Conservation (phyloP, 495 filamentous ascomycete genomes). For the Neurospora sp. region DNA sequence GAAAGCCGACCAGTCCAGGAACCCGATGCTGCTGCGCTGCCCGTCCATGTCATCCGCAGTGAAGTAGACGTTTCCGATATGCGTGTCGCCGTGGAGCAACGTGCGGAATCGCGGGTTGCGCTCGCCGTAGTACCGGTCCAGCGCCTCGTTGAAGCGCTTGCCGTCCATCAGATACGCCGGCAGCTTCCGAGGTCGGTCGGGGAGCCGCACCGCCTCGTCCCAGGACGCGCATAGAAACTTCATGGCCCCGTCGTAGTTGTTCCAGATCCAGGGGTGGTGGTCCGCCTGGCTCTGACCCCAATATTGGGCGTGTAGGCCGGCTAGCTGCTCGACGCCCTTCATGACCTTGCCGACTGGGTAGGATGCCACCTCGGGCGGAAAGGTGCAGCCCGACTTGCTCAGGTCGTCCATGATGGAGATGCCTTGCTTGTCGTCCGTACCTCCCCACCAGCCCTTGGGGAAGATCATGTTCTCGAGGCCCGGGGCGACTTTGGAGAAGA, state of each 20-base stretch:
- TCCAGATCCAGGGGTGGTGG: conserved; percentile 16
- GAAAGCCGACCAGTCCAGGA: conserved; percentile 19
- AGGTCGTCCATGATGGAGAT: conserved; percentile 28
- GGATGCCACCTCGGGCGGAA: conserved; percentile 16
- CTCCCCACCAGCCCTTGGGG: conserved; percentile 27
- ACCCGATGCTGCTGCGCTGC: conserved; percentile 9
- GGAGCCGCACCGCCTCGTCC: conserved; percentile 10
- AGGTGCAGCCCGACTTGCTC: conserved; percentile 14
- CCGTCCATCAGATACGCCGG: conserved; percentile 15
- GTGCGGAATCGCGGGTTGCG: conserved; percentile 19
- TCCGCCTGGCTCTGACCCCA: conserved; percentile 17
- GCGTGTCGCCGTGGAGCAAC: conserved; percentile 18
- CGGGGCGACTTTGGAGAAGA: conserved; percentile 24
- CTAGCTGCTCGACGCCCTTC: conserved; percentile 19
- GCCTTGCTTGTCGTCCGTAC: conserved; percentile 17
- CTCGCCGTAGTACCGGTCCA: conserved; percentile 15
- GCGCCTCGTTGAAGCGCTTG: conserved; percentile 12
- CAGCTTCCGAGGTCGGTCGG: conserved; percentile 12
- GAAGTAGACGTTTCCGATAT: conserved; percentile 20
- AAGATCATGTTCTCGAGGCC: conserved; percentile 18
- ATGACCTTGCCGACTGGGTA: conserved; percentile 14
- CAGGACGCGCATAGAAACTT: conserved; percentile 8
- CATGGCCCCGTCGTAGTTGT: conserved; percentile 20
- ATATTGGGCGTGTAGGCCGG: conserved; percentile 18
- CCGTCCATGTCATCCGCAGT: conserved; percentile 7